These are phyloP conservation scores for Aeminium ludgeri DNA, from an alignment of 495 filamentous ascomycete genomes.

Conservation along the genomic window DNA sequence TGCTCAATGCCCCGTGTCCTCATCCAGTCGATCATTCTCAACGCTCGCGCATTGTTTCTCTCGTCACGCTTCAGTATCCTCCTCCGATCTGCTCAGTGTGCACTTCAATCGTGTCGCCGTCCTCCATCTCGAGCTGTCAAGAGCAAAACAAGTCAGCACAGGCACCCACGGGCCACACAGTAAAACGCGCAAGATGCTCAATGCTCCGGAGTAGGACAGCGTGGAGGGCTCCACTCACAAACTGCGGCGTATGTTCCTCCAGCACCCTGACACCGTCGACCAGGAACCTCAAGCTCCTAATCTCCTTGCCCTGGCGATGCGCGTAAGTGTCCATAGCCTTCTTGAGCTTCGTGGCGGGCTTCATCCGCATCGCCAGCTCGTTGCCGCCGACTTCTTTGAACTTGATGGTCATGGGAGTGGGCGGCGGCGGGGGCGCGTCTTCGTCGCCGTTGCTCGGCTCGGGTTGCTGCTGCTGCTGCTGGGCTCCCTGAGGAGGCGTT, in stretches of 20 bases:
- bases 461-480: too few relatives aligned
- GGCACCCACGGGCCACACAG: too few relatives aligned
- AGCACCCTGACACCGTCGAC: not conserved
- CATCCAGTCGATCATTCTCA: too few relatives aligned
- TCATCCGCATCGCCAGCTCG: conserved; percentile 3
- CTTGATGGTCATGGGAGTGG: not conserved
- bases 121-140: not conserved
- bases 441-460: conserved; percentile 2
- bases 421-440: not conserved
- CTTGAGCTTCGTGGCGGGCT: conserved; percentile 2
- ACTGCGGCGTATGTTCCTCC: not conserved
- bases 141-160: not conserved
- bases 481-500: too few relatives aligned
- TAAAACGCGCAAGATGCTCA: too few relatives aligned
- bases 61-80: not conserved
- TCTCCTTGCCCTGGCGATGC: not conserved
- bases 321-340: conserved; percentile 4
- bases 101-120: not conserved
- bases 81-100: not conserved
- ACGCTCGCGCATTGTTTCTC: too few relatives aligned
- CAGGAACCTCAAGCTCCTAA: not conserved
- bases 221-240: too few relatives aligned
- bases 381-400: conserved; percentile 1
- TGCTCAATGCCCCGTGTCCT: too few relatives aligned
- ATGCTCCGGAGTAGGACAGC: too few relatives aligned